Percentiles rank a stretch among this genome's conserved stretches.
Evolutionary conservation across 2,329 filamentous ascomycete genomes (phyloP).

Genomic region (Zelopaecilomyces penicillatus): DNA sequence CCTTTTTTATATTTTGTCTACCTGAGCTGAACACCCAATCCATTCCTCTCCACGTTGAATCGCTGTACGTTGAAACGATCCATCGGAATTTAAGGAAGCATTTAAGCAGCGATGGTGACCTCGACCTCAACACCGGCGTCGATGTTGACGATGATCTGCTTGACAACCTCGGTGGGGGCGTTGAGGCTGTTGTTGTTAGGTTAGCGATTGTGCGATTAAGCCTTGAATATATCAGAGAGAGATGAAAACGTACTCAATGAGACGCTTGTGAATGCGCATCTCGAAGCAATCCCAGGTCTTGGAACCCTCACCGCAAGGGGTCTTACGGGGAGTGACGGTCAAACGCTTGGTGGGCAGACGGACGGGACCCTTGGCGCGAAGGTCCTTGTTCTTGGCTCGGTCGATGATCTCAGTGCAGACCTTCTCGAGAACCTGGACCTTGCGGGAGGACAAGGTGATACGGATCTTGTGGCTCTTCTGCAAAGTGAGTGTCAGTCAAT

Average conservation of each 20-base stretch:
- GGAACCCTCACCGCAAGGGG: conserved; percentile 97
- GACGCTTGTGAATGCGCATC: conserved; percentile 98
- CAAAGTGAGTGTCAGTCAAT: neutral
- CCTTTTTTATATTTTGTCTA: conserved; percentile 12
- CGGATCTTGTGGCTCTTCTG: conserved; percentile 96
- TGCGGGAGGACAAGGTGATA: conserved; percentile 93
- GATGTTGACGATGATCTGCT: conserved; percentile 95
- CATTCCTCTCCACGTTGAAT: conserved; percentile 1
- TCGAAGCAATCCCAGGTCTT: conserved; percentile 99
- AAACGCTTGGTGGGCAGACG: conserved; percentile 95
- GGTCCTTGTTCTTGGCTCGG: conserved; percentile 96
- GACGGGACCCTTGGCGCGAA: conserved; percentile 96
- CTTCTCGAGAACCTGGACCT: conserved; percentile 94
- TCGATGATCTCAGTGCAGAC: conserved; percentile 98
- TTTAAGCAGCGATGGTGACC: conserved; percentile 81
- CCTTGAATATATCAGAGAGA: neutral
- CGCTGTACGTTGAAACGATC: neutral
- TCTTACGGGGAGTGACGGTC: conserved; percentile 97
- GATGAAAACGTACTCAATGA: conserved; percentile 66
- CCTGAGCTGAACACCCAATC: conserved; percentile 9
- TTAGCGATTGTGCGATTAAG: conserved; percentile 9
- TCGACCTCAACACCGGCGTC: conserved; percentile 90
- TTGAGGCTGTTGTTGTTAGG: conserved; percentile 53
- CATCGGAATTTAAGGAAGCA: conserved; percentile 5
- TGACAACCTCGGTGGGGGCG: conserved; percentile 95